Evolutionary conservation across 306 rosid species (phyloP).

Genomic region (Ceratonia siliqua): DNA sequence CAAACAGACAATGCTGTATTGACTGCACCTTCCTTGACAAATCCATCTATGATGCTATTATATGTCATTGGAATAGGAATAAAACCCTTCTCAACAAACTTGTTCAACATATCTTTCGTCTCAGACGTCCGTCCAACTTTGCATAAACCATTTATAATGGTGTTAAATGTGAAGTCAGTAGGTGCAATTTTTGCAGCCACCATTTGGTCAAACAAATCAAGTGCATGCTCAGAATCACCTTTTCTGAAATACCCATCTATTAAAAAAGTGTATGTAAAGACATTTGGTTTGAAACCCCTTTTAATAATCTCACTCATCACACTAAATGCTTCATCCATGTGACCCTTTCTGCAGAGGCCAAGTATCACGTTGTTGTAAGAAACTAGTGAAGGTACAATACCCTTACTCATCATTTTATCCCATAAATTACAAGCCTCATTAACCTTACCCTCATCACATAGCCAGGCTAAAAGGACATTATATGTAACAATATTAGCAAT

Average conservation of each 20-base stretch:
- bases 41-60: conserved; percentile 71
- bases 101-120: conserved; percentile 49
- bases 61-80: conserved; percentile 56
- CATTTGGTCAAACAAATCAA: conserved; percentile 65
- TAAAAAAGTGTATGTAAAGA: conserved; percentile 55
- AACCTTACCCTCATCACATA: conserved; percentile 54
- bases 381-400: conserved; percentile 52
- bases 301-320: conserved; percentile 52
- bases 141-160: conserved; percentile 70
- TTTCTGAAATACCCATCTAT: conserved; percentile 63
- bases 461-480: conserved; percentile 57
- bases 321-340: conserved; percentile 52
- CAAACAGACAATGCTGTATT: conserved; percentile 53
- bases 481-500: conserved; percentile 54
- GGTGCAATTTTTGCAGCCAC: conserved; percentile 54
- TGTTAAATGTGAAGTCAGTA: conserved; percentile 48
- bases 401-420: conserved; percentile 59
- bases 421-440: conserved; percentile 60
- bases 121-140: conserved; percentile 63
- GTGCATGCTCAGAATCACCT: conserved; percentile 52
- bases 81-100: conserved; percentile 54
- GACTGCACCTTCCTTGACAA: conserved; percentile 59
- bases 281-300: conserved; percentile 65
- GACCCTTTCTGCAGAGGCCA: conserved; percentile 60
- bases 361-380: conserved; percentile 67